Base-by-base conservation (phyloP, 2,329 filamentous ascomycete genomes). In the Mycosphaerella sp. region DNA sequence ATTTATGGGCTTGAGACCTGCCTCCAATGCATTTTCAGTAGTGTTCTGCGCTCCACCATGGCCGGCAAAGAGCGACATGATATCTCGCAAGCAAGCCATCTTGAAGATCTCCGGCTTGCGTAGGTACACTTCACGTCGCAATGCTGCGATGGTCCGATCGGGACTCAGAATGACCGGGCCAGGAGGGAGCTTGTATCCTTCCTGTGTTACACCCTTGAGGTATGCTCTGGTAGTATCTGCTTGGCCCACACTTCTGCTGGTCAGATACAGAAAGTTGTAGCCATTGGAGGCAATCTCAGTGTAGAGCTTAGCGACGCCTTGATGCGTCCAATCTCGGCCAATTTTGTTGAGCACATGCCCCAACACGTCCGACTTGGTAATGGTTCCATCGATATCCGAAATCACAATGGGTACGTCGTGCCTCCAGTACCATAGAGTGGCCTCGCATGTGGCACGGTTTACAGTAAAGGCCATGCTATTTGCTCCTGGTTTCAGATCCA, bases 31-130 rank as follows among this genome's bases (percentile, higher is more conserved):
- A 31, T 56, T 58, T 6, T 64, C 65, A 44, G 61, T 61, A 0
- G 62, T 64, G 48, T 69, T 65, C 36, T 67, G 64, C 7, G 63
- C 60, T n/a, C 66, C 68, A 29, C 66, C 67, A 26, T 52, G 70
- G 63, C 65, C 73, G 65, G 64, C 66, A 67, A 96, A 98, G 0
- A 98, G 78, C 55, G 85, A 88, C 67, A 91, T 84, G 63, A 98
- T 97, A 69, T 98, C 93, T 40, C 93, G 84, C 17, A 98, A 75
- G 59, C 93, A 98, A 2, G 93, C 90, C 95, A 98, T 98, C 73
- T 98, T 98, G 81, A 98, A 98, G 6, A 98, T 89, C 68, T 98
- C 91, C 0, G 93, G 95, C 70, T 98, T 97, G 50, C 93, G 83
- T 26, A 98, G 78, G 69, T 98, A 98, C 5, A 98, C 83, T 69